phyloP scores from a whole-genome alignment of 139 green algal species.

The Picochlorum costavermella region DNA sequence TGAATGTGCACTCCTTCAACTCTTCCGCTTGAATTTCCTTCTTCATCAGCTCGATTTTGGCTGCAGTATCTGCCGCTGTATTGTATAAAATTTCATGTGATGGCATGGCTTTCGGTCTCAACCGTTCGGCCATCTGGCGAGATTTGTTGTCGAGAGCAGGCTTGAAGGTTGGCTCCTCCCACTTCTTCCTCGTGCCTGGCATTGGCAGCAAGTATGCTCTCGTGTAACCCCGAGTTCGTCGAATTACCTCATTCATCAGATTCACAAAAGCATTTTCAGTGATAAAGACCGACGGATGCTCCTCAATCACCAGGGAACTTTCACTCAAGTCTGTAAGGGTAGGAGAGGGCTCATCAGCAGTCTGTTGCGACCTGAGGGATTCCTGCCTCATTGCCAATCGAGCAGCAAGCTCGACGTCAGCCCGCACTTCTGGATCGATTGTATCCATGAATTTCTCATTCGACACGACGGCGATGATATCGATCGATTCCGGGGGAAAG shows the following conservation, averaged over 20 bases:
- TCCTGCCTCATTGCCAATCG: conserved; percentile 17
- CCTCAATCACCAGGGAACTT: background rate
- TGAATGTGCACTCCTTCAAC: conserved; percentile 36
- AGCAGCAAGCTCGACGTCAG: conserved; percentile 50
- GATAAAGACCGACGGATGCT: conserved; percentile 10
- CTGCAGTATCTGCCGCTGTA: conserved; percentile 13
- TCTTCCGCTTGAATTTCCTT: conserved; percentile 13
- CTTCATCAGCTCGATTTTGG: conserved; percentile 9
- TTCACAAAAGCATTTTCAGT: conserved; percentile 27
- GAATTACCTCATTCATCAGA: conserved; percentile 56
- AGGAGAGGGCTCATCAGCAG: conserved; percentile 7
- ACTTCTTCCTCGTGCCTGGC: conserved; percentile 35
- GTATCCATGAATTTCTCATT: conserved; percentile 53
- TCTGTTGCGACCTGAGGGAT: background rate
- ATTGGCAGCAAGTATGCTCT: conserved; percentile 59
- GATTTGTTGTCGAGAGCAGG: conserved; percentile 47
- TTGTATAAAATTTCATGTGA: conserved; percentile 39
- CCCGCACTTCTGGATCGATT: conserved; percentile 45
- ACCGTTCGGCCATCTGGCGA: conserved; percentile 39
- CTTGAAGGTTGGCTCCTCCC: conserved; percentile 43
- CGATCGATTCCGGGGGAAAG: conserved; percentile 26
- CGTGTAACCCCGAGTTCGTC: conserved; percentile 10
- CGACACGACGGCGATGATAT: conserved; percentile 39
- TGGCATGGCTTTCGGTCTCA: conserved; percentile 27
- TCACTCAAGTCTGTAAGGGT: background rate